Percentiles rank a stretch among this genome's conserved stretches.
Evolutionary conservation across 345 rosid species (phyloP).

Genomic region (Bretschneidera sinensis): DNA sequence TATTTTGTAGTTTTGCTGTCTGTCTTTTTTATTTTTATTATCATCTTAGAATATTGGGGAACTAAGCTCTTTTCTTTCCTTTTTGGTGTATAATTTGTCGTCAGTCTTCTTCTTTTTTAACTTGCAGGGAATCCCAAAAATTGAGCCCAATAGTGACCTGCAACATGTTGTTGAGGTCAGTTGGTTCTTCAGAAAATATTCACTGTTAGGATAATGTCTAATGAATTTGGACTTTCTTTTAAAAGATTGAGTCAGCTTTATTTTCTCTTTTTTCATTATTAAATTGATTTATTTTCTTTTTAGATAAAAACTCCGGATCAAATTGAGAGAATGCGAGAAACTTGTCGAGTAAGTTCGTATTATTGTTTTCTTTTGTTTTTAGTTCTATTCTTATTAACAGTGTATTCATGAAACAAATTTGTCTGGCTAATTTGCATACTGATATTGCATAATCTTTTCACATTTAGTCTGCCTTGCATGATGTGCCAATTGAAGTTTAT

Average conservation of each 20-base stretch:
- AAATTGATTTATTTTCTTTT: constrained; percentile 15
- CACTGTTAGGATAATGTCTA: too few species aligned
- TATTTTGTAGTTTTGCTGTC: too few species aligned
- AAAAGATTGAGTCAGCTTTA: background rate
- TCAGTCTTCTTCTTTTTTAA: background rate
- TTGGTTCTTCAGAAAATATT: background rate
- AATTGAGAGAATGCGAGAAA: constrained; percentile 84
- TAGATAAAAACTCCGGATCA: constrained; percentile 86
- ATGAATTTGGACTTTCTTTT: background rate
- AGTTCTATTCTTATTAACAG: background rate
- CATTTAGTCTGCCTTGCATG: too few species aligned
- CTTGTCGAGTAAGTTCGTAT: constrained; percentile 63
- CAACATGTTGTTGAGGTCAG: constrained; percentile 86
- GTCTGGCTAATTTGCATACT: background rate
- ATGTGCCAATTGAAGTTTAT: too few species aligned
- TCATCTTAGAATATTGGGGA: too few species aligned
- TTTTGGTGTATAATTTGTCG: too few species aligned
- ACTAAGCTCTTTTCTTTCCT: too few species aligned
- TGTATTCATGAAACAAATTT: background rate
- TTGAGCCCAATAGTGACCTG: constrained; percentile 81
- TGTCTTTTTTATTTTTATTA: too few species aligned
- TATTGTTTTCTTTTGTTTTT: background rate
- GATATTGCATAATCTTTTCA: background rate
- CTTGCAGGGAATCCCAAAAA: constrained; percentile 75
- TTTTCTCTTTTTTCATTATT: background rate